Evolutionary conservation across 208 protist genomes (phyloP).

Genomic region (Crithidia bombi): DNA sequence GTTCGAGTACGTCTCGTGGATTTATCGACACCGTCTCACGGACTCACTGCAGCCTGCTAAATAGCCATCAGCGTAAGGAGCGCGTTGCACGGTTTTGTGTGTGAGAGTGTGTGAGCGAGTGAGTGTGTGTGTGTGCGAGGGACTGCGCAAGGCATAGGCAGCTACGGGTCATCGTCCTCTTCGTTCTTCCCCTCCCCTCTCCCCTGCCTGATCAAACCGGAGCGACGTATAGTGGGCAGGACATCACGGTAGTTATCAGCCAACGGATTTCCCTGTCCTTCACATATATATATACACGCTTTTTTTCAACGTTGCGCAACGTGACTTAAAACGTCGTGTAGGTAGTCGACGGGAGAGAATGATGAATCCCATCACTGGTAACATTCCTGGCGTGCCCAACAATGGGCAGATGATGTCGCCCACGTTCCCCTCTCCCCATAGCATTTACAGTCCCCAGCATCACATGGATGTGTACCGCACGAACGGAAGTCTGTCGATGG

Average conservation of each 20-base stretch:
- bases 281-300: no score
- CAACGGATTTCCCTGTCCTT: no score
- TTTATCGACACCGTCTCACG: no score
- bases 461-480: constrained; percentile 67
- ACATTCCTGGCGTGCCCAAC: constrained; percentile 29
- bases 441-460: constrained; percentile 68
- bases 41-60: constrained; percentile 5
- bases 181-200: no score
- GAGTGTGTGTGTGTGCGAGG: constrained; percentile 10
- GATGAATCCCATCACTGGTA: constrained; percentile 36
- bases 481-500: constrained; percentile 50
- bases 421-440: constrained; percentile 57
- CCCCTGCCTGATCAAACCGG: no score
- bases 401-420: constrained; percentile 47
- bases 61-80: constrained; percentile 8
- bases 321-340: no score
- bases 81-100: constrained; percentile 3
- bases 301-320: no score
- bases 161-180: background rate
- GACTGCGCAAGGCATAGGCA: background rate
- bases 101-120: constrained; percentile 10
- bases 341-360: no score
- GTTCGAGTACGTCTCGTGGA: no score
- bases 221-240: no score
- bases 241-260: no score